Evolutionary conservation across 345 rosid genomes (phyloP).

Genomic region (Eucalyptus sp.): DNA sequence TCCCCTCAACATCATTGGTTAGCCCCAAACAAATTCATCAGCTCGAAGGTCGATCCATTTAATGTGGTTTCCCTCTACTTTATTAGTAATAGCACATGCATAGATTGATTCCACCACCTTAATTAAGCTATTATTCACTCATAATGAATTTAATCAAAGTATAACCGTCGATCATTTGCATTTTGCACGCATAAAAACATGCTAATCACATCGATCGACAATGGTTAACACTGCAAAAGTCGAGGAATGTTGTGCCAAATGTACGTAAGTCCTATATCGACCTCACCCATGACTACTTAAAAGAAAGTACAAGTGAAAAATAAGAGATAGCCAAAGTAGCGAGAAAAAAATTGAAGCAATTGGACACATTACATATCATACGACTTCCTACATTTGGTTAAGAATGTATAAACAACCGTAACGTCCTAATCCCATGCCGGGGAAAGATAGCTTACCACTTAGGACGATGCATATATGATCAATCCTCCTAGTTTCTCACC

Average conservation of each 20-base stretch:
- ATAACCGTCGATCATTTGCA: neutral
- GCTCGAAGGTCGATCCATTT: neutral
- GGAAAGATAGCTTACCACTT: neutral
- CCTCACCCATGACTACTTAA: rapidly evolving
- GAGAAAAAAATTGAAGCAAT: too few species aligned
- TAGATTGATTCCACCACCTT: neutral
- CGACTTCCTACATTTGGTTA: too few species aligned
- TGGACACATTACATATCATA: too few species aligned
- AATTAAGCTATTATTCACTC: neutral
- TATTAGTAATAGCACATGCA: neutral
- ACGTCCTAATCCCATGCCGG: neutral
- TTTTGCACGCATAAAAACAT: neutral
- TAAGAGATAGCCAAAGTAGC: too few species aligned
- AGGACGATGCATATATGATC: neutral
- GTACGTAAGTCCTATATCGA: rapidly evolving
- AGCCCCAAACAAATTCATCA: neutral
- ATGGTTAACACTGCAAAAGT: neutral
- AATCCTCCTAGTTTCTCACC: neutral
- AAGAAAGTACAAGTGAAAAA: too few species aligned
- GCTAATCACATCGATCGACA: neutral
- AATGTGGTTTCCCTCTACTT: neutral
- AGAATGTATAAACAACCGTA: neutral
- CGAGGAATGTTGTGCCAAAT: neutral
- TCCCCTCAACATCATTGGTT: neutral
- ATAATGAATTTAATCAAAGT: neutral